Evolutionary conservation across 805 yeast species (phyloP).

Genomic region (Blastobotrys americana): DNA sequence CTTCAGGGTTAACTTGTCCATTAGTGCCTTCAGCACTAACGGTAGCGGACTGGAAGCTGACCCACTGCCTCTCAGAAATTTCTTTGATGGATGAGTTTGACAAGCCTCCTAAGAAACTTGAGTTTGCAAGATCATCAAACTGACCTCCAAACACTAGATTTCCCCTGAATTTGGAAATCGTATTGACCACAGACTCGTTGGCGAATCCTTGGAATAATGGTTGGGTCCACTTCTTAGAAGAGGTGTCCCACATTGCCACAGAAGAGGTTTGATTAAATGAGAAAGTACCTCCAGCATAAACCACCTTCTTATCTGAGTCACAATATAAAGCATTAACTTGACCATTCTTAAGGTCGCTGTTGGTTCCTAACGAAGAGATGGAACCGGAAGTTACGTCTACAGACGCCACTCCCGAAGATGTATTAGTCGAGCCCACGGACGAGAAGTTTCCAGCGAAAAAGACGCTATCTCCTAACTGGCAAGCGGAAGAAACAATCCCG

Average conservation of each 20-base stretch:
- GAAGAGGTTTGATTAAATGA: conserved; percentile 46
- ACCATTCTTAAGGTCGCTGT: conserved; percentile 29
- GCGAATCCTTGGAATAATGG: conserved; percentile 77
- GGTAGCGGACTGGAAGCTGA: conserved; percentile 22
- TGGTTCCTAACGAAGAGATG: conserved; percentile 18
- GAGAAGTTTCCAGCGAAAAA: conserved; percentile 30
- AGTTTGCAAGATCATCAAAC: conserved; percentile 55
- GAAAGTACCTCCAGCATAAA: conserved; percentile 80
- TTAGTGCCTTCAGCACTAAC: conserved; percentile 20
- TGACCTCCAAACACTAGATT: conserved; percentile 73
- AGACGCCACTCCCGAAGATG: conserved; percentile 22
- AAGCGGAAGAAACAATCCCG: conserved; percentile 17
- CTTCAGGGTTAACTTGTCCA: conserved; percentile 16
- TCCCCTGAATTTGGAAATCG: conserved; percentile 45
- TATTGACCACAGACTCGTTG: conserved; percentile 46
- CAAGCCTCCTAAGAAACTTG: conserved; percentile 29
- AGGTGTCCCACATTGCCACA: conserved; percentile 55
- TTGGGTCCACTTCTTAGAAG: conserved; percentile 35
- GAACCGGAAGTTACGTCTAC: conserved; percentile 22
- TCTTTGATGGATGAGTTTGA: conserved; percentile 32
- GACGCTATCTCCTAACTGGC: conserved; percentile 20
- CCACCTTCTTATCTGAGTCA: conserved; percentile 39
- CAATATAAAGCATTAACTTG: conserved; percentile 41
- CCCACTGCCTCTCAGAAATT: conserved; percentile 45
- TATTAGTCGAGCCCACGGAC: conserved; percentile 14